phyloP scores from a whole-genome alignment of 495 filamentous ascomycete species.

The Chaetomium fimeti region DNA sequence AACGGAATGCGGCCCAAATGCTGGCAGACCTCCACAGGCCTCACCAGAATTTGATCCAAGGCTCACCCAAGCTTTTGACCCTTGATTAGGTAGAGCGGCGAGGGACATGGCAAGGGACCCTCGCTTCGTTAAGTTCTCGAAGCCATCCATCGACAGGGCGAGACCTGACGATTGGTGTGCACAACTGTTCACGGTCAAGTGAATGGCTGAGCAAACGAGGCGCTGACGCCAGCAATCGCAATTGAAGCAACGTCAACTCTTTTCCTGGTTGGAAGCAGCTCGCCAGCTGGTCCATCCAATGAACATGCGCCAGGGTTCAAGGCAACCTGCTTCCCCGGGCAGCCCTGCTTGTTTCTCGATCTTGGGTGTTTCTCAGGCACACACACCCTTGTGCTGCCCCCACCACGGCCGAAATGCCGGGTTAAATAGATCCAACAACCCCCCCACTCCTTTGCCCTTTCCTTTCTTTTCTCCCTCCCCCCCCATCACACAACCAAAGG shows the following conservation, averaged over 20 bases:
- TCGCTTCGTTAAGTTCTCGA: not conserved
- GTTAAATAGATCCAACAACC: conserved; percentile 45
- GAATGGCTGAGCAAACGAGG: not conserved
- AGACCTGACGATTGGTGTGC: not conserved
- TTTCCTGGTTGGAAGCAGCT: not conserved
- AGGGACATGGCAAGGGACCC: not conserved
- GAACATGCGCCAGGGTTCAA: not conserved
- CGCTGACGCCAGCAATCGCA: conserved; percentile 5
- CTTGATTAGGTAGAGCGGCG: not conserved
- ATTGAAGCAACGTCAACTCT: not conserved
- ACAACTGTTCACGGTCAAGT: not conserved
- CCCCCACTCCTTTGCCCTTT: conserved; percentile 30
- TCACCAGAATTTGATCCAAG: not conserved
- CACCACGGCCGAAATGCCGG: conserved; percentile 10
- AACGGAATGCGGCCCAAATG: not conserved
- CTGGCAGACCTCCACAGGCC: not conserved
- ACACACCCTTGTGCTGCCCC: conserved; percentile 18
- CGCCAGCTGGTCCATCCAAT: conserved; percentile 1
- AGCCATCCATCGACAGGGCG: not conserved
- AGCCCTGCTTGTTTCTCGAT: conserved; percentile 32
- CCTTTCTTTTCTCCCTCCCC: conserved; percentile 40
- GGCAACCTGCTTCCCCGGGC: conserved; percentile 19
- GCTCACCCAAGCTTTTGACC: not conserved
- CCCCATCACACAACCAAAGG: conserved; percentile 51
- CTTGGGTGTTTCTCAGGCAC: conserved; percentile 21